Base-by-base conservation (phyloP, 805 yeast genomes). In the Wickerhamomyces rabaulensis region DNA sequence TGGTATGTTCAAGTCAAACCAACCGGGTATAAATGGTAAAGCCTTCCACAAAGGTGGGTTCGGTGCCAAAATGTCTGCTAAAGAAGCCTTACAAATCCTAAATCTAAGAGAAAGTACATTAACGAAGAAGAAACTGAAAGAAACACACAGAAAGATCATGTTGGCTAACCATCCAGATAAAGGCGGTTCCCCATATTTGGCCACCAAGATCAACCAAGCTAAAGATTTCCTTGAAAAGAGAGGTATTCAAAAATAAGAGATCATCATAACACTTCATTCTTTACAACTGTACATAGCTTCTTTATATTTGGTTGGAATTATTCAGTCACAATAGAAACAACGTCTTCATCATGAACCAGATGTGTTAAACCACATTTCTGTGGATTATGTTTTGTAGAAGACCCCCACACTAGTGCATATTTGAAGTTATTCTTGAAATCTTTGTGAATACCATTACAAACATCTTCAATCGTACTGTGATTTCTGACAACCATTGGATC, bases 371-470 rank as follows among this genome's bases (percentile, higher is more conserved):
- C 98, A 73, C 98, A 92, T 62, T 92, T 92, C 62, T 92, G 99
- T 4, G 98, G 98, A 31, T 92, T 87, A 62, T 89, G 96, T 64
- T 94, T 94, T 7, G 97, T 86, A 41, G 95, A 84, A 1, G 91
- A 81, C 0, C 99, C 99, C 97, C 98, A 92, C 6, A 92, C 97
- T 59, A 90, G 68, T 0, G 98, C 98, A 63, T 91, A 90, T 64
- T 90, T 88, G 74, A 94, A 92, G 59, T 86, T 88, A 53, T 85
- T 82, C 61, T 90, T 91, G 74, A 92, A 86, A 58, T 91, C 97
- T 56, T 95, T 78, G 64, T 92, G 98, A 52, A 92, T 84, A 12
- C 94, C 77, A 61, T 92, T 91, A 70, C 99, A 92, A 25, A 92
- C 88, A 54, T 83, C 89, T 53, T 84, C 92, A 44, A 92, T 79